Percentiles rank a stretch among this genome's conserved stretches.
These are phyloP conservation scores for Kazachstania viticola DNA, from an alignment of 805 yeast species.

Conservation along the genomic window DNA sequence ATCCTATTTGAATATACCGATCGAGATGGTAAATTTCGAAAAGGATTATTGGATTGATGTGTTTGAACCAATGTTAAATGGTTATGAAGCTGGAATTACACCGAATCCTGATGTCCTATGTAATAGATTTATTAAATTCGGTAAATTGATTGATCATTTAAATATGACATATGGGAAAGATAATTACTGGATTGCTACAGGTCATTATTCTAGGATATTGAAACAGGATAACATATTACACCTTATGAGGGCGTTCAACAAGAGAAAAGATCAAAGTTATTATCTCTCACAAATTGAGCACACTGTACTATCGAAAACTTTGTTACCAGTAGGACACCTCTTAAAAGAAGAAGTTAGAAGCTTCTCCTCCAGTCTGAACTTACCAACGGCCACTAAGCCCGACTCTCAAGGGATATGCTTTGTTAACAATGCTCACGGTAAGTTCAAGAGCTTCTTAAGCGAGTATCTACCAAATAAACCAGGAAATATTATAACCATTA, in stretches of 20 bases:
- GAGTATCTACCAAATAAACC: constrained; percentile 65
- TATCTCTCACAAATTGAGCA: constrained; percentile 62
- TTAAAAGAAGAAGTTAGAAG: constrained; percentile 64
- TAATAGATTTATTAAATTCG: constrained; percentile 79
- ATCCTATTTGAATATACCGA: constrained; percentile 46
- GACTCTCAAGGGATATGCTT: constrained; percentile 95
- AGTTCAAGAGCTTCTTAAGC: constrained; percentile 58
- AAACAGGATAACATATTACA: constrained; percentile 27
- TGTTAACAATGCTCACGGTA: constrained; percentile 52
- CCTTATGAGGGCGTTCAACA: constrained; percentile 46
- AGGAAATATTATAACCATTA: constrained; percentile 57
- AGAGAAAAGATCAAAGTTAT: constrained; percentile 78
- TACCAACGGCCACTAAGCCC: constrained; percentile 65
- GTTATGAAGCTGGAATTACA: constrained; percentile 61
- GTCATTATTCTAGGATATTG: constrained; percentile 60
- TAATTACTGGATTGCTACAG: constrained; percentile 83
- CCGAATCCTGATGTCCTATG: constrained; percentile 95
- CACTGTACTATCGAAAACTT: constrained; percentile 33
- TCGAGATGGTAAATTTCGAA: constrained; percentile 74
- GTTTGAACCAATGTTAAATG: constrained; percentile 80
- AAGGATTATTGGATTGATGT: constrained; percentile 88
- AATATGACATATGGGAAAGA: constrained; percentile 27
- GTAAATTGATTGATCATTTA: constrained; percentile 53
- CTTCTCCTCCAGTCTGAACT: constrained; percentile 42
- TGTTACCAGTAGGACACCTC: constrained; percentile 75